Evolutionary conservation across 2,329 filamentous ascomycete genomes (phyloP).

Genomic region (Rhinocladiella similis): DNA sequence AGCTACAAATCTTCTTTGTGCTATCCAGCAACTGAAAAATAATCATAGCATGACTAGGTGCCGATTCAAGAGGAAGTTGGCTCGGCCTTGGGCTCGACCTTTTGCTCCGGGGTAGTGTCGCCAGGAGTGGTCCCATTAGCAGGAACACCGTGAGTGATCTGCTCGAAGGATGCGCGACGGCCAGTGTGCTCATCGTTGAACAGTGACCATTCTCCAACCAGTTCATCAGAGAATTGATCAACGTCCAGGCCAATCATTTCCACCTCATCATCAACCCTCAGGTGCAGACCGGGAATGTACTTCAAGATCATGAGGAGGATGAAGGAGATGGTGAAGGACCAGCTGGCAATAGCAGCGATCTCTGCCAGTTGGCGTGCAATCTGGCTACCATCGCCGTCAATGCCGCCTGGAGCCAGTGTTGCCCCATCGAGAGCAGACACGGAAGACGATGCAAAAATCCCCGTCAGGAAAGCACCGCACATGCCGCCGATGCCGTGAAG

Average conservation of each 20-base stretch:
- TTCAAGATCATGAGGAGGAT: constrained; percentile 55
- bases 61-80: not conserved
- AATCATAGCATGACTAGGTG: too few relatives aligned
- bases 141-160: constrained; percentile 17
- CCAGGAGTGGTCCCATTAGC: constrained; percentile 4
- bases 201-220: constrained; percentile 53
- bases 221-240: constrained; percentile 58
- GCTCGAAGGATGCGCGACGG: constrained; percentile 11
- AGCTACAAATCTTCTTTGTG: not conserved
- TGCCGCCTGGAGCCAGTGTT: constrained; percentile 48
- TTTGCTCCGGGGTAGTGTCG: constrained; percentile 9
- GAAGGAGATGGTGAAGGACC: constrained; percentile 55
- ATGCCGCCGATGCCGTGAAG: constrained; percentile 49
- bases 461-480: constrained; percentile 58
- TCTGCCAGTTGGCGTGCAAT: constrained; percentile 58
- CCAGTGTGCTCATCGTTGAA: constrained; percentile 16
- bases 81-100: constrained; percentile 11
- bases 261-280: constrained; percentile 56
- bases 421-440: constrained; percentile 50
- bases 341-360: constrained; percentile 54
- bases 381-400: constrained; percentile 58
- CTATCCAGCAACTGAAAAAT: not conserved
- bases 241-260: constrained; percentile 57
- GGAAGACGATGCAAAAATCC: constrained; percentile 53
- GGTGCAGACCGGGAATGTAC: constrained; percentile 49